These are phyloP conservation scores for Eragrostis nindensis DNA, from an alignment of 176 grass and related monocot genomes.

Conservation along the genomic window DNA sequence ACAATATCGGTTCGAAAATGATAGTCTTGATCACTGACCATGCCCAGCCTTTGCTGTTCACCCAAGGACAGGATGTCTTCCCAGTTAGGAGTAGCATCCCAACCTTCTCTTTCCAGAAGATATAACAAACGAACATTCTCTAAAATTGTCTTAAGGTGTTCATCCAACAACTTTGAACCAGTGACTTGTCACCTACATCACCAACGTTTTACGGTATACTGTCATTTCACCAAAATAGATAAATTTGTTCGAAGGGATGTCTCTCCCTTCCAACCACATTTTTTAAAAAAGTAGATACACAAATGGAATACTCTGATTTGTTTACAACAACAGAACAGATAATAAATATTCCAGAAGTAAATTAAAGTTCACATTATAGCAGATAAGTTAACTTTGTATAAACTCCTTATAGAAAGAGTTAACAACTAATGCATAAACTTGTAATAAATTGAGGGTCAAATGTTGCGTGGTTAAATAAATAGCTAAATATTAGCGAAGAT, in stretches of 20 bases:
- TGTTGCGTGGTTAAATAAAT: neutral
- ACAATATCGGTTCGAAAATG: slow-evolving; percentile 3
- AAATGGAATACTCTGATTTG: neutral
- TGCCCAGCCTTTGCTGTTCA: slow-evolving; percentile 96
- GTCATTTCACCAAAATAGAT: neutral
- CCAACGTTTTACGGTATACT: slow-evolving; percentile 12
- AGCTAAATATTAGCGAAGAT: neutral
- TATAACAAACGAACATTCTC: slow-evolving; percentile 87
- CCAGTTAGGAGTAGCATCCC: slow-evolving; percentile 95
- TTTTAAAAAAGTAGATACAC: slow-evolving; percentile 2
- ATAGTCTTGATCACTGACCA: slow-evolving; percentile 59
- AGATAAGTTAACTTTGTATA: neutral
- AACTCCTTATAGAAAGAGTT: neutral
- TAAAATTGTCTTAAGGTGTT: slow-evolving; percentile 82
- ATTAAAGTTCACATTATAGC: slow-evolving; percentile 17
- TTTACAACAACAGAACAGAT: neutral
- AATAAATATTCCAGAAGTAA: neutral
- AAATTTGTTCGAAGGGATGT: neutral
- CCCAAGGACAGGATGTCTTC: slow-evolving; percentile 96
- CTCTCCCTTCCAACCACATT: too few species aligned
- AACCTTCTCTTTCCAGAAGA: slow-evolving; percentile 98
- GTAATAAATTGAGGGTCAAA: neutral
- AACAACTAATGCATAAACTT: neutral
- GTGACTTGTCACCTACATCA: slow-evolving; percentile 52
- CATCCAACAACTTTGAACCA: slow-evolving; percentile 56